A percentile compares a stretch with the other conserved stretches of the same genome.
These are phyloP conservation scores for Coccomyxa subellipsoidea DNA, from an alignment of 163 green algal species.

Conservation along the genomic window DNA sequence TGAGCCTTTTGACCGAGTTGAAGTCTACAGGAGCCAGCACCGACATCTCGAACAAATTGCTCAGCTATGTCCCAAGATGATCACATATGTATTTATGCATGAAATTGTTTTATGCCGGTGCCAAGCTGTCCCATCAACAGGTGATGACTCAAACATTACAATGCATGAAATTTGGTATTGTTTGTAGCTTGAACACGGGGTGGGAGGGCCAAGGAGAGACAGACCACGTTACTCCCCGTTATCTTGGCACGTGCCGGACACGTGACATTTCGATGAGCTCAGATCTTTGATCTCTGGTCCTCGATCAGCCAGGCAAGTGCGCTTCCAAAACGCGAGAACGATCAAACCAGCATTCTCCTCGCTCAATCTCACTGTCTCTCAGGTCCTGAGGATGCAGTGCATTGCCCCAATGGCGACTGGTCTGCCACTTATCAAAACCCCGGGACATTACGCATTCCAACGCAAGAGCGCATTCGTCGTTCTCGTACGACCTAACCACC, in stretches of 20 bases:
- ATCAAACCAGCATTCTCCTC: too few species aligned
- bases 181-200: too few species aligned
- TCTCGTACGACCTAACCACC: not conserved
- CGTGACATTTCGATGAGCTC: not conserved
- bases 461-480: not conserved
- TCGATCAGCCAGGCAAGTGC: not conserved
- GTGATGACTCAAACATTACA: too few species aligned
- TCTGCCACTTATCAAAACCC: not conserved
- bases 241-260: not conserved
- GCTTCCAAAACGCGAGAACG: too few species aligned
- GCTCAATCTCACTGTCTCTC: too few species aligned
- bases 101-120: not conserved
- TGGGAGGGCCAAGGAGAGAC: not conserved
- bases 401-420: not conserved
- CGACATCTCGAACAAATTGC: not conserved
- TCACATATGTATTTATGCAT: not conserved
- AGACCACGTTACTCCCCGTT: not conserved
- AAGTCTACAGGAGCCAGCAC: conserved; percentile 22
- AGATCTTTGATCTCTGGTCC: not conserved
- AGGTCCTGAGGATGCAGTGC: too few species aligned
- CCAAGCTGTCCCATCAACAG: too few species aligned
- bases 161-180: too few species aligned
- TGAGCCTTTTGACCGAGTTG: conserved; percentile 48
- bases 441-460: not conserved
- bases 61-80: not conserved